These are phyloP conservation scores for Paramecium caudatum DNA, from an alignment of 73 alveolate genomes.

Conservation along the genomic window DNA sequence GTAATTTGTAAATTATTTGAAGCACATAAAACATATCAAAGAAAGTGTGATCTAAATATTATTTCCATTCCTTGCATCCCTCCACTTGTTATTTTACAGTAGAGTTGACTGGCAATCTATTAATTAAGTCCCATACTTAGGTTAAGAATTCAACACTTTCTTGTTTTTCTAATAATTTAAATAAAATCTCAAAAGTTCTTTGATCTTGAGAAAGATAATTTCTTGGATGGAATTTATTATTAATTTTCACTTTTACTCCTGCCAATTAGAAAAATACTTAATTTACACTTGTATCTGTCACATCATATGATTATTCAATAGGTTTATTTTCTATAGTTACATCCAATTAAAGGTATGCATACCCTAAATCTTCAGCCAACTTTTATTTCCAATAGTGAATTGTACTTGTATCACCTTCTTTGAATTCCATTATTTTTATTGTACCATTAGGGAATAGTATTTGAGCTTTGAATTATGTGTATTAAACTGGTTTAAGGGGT, in stretches of 20 bases:
- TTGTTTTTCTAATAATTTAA: conserved; percentile 20
- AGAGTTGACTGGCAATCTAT: conserved; percentile 25
- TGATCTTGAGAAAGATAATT: conserved; percentile 44
- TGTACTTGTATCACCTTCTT: conserved; percentile 43
- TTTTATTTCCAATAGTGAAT: conserved; percentile 48
- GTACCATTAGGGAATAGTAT: background rate
- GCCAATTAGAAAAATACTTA: background rate
- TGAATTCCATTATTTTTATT: background rate
- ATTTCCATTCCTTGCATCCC: conserved; percentile 40
- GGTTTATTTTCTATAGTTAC: background rate
- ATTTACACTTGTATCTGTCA: background rate
- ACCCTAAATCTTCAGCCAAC: conserved; percentile 39
- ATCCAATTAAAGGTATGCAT: conserved; percentile 48
- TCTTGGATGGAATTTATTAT: conserved; percentile 51
- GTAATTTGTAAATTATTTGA: conserved; percentile 15
- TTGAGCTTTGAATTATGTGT: background rate
- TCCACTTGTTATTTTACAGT: background rate
- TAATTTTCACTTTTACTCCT: conserved; percentile 1
- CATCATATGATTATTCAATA: conserved; percentile 37
- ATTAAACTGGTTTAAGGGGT: background rate
- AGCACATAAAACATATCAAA: conserved; percentile 63
- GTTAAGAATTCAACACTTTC: conserved; percentile 40
- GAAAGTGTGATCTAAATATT: conserved; percentile 39
- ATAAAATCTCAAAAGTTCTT: conserved; percentile 29
- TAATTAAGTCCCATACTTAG: conserved; percentile 61